Conservation (phyloP, 495 filamentous ascomycete species). For the Penicillium flavigenum region DNA sequence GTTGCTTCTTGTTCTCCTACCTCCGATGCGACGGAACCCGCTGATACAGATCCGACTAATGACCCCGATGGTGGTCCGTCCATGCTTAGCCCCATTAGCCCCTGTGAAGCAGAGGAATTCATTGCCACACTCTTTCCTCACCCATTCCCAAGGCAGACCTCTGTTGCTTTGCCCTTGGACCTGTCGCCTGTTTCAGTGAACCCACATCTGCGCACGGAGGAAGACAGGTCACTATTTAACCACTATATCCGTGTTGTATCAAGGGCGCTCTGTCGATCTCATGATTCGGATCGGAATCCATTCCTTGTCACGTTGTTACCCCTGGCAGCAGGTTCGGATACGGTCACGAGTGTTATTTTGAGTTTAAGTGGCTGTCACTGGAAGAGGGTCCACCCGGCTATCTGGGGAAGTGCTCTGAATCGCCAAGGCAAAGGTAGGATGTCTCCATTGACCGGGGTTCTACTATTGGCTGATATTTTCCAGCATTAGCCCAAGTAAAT, state of each 20-base stretch:
- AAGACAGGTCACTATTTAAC: conserved; percentile 31
- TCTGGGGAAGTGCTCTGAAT: conserved; percentile 28
- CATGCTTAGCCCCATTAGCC: conserved; percentile 3
- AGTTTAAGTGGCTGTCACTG: conserved; percentile 34
- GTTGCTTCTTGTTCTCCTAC: conserved; percentile 3
- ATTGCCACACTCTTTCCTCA: conserved; percentile 28
- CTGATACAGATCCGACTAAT: conserved; percentile 12
- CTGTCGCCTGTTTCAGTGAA: conserved; percentile 19
- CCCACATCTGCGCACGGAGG: conserved; percentile 24
- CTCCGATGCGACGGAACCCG: conserved; percentile 9
- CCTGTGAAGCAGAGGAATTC: conserved; percentile 23
- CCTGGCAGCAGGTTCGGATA: conserved; percentile 28
- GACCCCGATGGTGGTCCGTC: conserved; percentile 19
- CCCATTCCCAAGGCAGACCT: conserved; percentile 7
- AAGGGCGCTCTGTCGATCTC: conserved; percentile 26
- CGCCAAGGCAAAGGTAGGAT: conserved; percentile 28
- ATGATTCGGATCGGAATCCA: conserved; percentile 28
- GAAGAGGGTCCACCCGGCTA: conserved; percentile 30
- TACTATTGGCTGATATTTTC: not conserved
- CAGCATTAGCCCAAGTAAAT: conserved; percentile 29
- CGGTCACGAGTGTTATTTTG: conserved; percentile 29
- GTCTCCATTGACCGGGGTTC: not conserved
- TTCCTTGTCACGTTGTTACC: conserved; percentile 30
- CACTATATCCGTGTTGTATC: conserved; percentile 33
- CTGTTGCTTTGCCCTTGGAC: not conserved